phyloP scores from a whole-genome alignment of 2,329 filamentous ascomycete genomes.

The Ascochyta viciae-villosae region DNA sequence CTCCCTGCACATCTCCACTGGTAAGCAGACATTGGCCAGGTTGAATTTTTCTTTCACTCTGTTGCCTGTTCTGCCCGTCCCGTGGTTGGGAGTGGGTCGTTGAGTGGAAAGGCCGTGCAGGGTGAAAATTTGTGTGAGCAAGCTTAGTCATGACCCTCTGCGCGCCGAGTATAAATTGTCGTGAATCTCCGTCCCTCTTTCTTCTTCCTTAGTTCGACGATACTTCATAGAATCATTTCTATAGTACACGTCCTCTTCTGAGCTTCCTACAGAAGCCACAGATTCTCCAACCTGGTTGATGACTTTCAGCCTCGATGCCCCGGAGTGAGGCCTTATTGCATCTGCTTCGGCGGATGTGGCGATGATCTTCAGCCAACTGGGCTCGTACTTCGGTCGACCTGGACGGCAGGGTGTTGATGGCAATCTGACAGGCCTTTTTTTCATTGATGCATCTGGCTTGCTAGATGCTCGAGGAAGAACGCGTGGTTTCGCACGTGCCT shows the following conservation, averaged over 20 bases:
- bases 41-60: neutral
- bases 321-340: conserved; percentile 79
- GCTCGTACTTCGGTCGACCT: conserved; percentile 79
- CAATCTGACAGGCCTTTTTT: conserved; percentile 77
- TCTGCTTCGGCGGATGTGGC: conserved; percentile 83
- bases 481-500: neutral
- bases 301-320: conserved; percentile 82
- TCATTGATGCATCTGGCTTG: conserved; percentile 42
- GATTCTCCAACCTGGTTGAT: conserved; percentile 91
- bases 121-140: conserved; percentile 6
- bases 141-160: neutral
- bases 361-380: conserved; percentile 88
- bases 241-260: conserved; percentile 95
- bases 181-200: conserved; percentile 8
- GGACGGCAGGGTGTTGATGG: conserved; percentile 80
- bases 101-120: neutral
- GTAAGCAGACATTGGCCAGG: neutral
- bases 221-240: conserved; percentile 68
- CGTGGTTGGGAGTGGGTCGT: conserved; percentile 3
- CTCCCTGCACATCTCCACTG: neutral
- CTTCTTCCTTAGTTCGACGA: conserved; percentile 17
- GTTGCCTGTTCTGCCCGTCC: conserved; percentile 1
- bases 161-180: neutral
- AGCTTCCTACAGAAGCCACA: conserved; percentile 92
- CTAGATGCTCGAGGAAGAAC: conserved; percentile 42